Evolutionary conservation across 768 basidiomycete species (phyloP), one percentile per base, ranked within the genome.

Genomic region (Hydnomerulius pinastri): DNA sequence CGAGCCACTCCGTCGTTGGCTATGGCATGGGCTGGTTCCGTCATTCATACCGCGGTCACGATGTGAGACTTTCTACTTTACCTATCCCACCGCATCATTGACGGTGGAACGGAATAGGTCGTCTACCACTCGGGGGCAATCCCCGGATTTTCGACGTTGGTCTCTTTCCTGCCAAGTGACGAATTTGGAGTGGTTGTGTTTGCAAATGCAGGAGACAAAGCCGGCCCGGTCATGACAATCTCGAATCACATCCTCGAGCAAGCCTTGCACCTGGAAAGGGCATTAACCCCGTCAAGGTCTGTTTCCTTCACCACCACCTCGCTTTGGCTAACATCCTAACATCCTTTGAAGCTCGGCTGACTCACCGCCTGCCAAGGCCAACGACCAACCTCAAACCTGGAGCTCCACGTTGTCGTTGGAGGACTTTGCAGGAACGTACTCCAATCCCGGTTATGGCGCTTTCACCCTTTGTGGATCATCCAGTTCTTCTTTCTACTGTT

Each of bases 21-120:
- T 79, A 78, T 53, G 75, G 73, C 2, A 55, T 75, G 58, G 77
- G 78, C 4, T 78, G 77, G 76, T 28, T n/a, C 33, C 64, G 72
- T 6, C 40, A 15, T 6, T 69, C 76, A 1, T 75, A 73, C 45
- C 63, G 60, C 2, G 77, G 72, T 0, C 72, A 76, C 45, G 71
- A 77, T 23, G 76, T 77, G 51, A 36, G 63, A 40, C 20, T 21
- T 41, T 30, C 24, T 15, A 27, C 18, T 38, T 4, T 9, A 3
- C 48, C 11, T 18, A 8, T 21, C 6, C 10, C 18, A 17, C 12
- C 21, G 10, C 18, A 50, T 44, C 11, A 12, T 42, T 37, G 8
- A 48, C 21, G 2, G 23, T 20, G 6, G n/a, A 17, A 20, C 17
- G 6, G n/a, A 17, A 2, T 18, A 76, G 78, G 27, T 72, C 4